Percentiles rank a stretch among this genome's conserved stretches.
phyloP scores from a whole-genome alignment of 163 green algal species.

The Volvox carteri region DNA sequence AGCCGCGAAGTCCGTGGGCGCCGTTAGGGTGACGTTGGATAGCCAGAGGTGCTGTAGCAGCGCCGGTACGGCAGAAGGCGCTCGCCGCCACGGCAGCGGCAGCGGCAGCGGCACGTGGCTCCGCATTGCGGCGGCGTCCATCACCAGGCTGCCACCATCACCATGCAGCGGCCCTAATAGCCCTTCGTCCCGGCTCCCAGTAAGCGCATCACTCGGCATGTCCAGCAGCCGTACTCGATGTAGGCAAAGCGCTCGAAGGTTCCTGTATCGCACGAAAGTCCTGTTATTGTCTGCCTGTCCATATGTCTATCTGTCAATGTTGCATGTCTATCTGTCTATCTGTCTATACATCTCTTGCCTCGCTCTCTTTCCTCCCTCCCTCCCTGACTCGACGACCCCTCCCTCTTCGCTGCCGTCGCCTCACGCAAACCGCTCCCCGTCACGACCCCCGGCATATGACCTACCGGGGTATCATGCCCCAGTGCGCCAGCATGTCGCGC shows the following conservation, averaged over 20 bases:
- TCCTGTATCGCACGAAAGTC: too few species aligned
- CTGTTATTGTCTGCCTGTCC: too few species aligned
- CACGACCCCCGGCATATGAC: neutral
- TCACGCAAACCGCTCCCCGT: neutral
- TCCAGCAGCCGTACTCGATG: constrained; percentile 5
- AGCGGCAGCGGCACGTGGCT: too few species aligned
- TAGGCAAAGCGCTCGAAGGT: constrained; percentile 32
- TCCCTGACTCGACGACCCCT: too few species aligned
- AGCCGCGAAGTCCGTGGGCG: neutral
- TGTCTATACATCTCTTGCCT: too few species aligned
- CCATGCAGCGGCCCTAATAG: neutral
- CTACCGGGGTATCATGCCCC: neutral
- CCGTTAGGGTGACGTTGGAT: constrained; percentile 30
- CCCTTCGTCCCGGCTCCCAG: neutral
- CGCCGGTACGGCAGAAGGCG: neutral
- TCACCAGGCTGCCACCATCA: too few species aligned
- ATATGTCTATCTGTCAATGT: too few species aligned
- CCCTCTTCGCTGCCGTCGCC: too few species aligned
- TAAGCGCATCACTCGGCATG: too few species aligned
- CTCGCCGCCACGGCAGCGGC: neutral
- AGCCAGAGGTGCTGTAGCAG: constrained; percentile 53
- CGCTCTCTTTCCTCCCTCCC: too few species aligned
- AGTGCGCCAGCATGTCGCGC: neutral
- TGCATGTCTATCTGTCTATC: too few species aligned
- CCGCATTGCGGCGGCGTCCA: too few species aligned